These are phyloP conservation scores for Phaeophleospora eucalypticola DNA, from an alignment of 2,329 filamentous ascomycete genomes.

Conservation along the genomic window DNA sequence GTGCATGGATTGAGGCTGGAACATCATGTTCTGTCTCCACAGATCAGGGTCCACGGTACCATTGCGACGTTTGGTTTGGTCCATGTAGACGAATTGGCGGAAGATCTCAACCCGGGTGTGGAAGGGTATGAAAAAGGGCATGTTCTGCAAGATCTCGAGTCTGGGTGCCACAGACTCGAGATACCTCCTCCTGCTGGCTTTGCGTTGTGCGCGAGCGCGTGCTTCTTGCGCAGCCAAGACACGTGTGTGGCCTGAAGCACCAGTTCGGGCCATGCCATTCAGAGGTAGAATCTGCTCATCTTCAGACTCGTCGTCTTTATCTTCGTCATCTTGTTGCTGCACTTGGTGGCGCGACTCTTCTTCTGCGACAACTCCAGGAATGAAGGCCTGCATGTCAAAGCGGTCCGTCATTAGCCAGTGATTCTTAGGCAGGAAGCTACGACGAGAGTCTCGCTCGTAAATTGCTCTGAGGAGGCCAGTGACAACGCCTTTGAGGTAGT, in stretches of 20 bases:
- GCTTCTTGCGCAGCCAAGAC: constrained; percentile 46
- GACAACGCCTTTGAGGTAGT: constrained; percentile 73
- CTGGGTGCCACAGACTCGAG: constrained; percentile 78
- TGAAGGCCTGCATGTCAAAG: constrained; percentile 83
- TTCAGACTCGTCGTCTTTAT: constrained; percentile 47
- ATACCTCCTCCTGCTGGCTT: constrained; percentile 64
- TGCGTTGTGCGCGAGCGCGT: constrained; percentile 60
- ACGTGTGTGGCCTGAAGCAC: constrained; percentile 11
- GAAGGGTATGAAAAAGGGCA: constrained; percentile 96
- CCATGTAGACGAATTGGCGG: constrained; percentile 80
- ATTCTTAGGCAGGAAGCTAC: constrained; percentile 73
- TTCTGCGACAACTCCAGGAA: constrained; percentile 79
- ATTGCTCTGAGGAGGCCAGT: constrained; percentile 80
- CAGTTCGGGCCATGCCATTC: constrained; percentile 27
- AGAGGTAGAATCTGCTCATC: constrained; percentile 34
- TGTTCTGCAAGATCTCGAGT: constrained; percentile 85
- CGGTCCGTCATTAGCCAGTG: constrained; percentile 92
- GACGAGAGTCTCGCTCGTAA: constrained; percentile 87
- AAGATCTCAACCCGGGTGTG: constrained; percentile 88
- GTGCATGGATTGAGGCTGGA: constrained; percentile 27
- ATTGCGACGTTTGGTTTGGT: constrained; percentile 66
- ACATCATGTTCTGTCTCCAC: constrained; percentile 58
- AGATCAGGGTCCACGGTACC: constrained; percentile 68
- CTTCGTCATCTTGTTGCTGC: constrained; percentile 59
- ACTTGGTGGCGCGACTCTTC: constrained; percentile 72